Evolutionary conservation across 2,329 filamentous ascomycete species (phyloP).

Genomic region (Colletotrichum viniferum): DNA sequence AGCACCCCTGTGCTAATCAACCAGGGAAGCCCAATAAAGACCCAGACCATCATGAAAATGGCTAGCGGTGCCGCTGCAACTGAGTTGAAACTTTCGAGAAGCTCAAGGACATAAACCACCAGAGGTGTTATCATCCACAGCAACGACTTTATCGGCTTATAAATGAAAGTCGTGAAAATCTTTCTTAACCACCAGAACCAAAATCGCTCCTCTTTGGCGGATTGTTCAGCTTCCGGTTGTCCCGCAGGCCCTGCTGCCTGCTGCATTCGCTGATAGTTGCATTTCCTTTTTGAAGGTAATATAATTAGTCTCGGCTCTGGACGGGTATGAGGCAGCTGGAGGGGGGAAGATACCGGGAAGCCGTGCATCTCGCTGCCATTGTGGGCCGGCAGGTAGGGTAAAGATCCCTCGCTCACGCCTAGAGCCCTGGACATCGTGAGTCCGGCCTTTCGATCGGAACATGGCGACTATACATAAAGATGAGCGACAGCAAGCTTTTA

Average conservation of each 20-base stretch:
- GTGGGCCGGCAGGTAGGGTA: not conserved
- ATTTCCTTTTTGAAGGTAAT: not conserved
- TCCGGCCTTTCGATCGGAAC: not conserved
- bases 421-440: not conserved
- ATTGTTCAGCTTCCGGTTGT: not conserved
- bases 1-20: not conserved
- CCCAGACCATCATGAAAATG: not conserved
- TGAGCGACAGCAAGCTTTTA: fast-evolving
- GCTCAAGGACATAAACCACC: not conserved
- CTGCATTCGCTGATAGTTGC: not conserved
- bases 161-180: not conserved
- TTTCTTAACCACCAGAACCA: fast-evolving
- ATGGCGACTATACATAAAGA: fast-evolving
- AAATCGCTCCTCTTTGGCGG: fast-evolving
- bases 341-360: fast-evolving
- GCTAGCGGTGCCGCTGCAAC: not conserved
- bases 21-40: not conserved
- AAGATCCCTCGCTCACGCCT: not conserved
- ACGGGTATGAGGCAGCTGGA: fast-evolving
- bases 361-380: not conserved
- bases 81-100: fast-evolving
- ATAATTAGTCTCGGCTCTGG: not conserved
- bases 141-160: not conserved
- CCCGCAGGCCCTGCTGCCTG: fast-evolving
- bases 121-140: fast-evolving